Evolutionary conservation across 2,329 filamentous ascomycete genomes (phyloP), one percentile per base, ranked within the genome.

Genomic region (Aspergillus oerlinghausenensis): DNA sequence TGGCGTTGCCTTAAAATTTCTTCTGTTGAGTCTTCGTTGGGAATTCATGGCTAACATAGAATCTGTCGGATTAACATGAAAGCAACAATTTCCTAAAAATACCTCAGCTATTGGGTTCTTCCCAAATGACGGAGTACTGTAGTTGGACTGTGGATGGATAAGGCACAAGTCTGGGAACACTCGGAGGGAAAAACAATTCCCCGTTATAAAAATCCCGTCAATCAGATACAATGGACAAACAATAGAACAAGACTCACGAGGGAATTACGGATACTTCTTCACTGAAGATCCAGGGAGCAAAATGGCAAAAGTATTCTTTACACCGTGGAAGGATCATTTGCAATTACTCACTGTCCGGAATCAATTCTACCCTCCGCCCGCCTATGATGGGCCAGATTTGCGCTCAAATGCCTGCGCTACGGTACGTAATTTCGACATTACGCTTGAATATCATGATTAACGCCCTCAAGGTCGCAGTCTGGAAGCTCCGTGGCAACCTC

Each of bases 401-500:
- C 75, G 75, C 49, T 64, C 69, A 14, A 65, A 68, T 50, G 75
- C 74, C 55, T 76, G 74, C 59, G 71, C 69, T 42, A 70, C 66
- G 59, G 75, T 77, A 75, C 55, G 70, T 60, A 50, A 51, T 11
- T 43, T 52, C 9, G 14, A 32, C 38, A 50, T 51, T 35, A 35
- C 47, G 26, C 55, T 43, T 42, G 45, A 57, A n/a, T 21, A 6
- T 17, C 23, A 48, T 51, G 43, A 19, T 55, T 48, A 57, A 32
- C 47, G 38, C 48, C 29, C 45, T 7, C 10, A 1, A 78, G 76
- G 73, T 78, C n/a, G 71, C 67, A 55, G 72, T 70, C 1, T 79
- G 76, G 76, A 78, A 78, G 56, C 49, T 76, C 23, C 72, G 75
- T 40, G 76, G 75, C 19, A 76, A 73, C 61, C 66, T 79, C 3